Percentiles rank a stretch among this genome's conserved stretches.
phyloP scores from a whole-genome alignment of 2,329 filamentous ascomycete genomes.

The Didymella arachidicola region DNA sequence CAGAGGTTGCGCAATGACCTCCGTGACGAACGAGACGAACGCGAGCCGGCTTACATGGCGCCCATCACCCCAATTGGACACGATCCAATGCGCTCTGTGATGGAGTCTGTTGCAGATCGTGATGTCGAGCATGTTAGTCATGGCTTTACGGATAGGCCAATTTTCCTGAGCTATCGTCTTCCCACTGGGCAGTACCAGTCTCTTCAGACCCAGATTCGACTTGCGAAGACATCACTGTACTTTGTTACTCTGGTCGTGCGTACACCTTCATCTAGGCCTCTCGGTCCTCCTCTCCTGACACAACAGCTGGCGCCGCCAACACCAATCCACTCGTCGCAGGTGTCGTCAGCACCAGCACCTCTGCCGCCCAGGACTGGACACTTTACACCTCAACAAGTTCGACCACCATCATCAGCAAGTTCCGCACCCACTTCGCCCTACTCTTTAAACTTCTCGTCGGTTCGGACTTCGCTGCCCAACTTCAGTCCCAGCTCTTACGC shows the following conservation, averaged over 20 bases:
- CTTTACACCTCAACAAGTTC: constrained; percentile 38
- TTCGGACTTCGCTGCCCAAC: constrained; percentile 46
- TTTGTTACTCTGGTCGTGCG: constrained; percentile 55
- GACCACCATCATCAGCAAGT: constrained; percentile 43
- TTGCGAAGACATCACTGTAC: constrained; percentile 56
- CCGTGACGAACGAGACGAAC: constrained; percentile 56
- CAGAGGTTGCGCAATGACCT: constrained; percentile 55
- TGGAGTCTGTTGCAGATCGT: constrained; percentile 51
- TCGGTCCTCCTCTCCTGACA: constrained; percentile 43
- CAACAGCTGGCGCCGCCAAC: constrained; percentile 47
- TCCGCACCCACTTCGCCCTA: constrained; percentile 48
- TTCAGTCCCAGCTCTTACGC: constrained; percentile 47
- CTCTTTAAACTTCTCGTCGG: constrained; percentile 43
- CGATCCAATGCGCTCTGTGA: constrained; percentile 52
- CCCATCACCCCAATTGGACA: constrained; percentile 56
- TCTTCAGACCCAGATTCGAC: constrained; percentile 45
- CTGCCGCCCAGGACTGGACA: constrained; percentile 32
- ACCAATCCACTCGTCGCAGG: constrained; percentile 34
- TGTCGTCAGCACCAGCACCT: constrained; percentile 39
- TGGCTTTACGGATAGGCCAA: constrained; percentile 53
- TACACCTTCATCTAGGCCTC: constrained; percentile 33
- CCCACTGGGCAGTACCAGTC: constrained; percentile 44
- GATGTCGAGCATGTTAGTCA: constrained; percentile 56
- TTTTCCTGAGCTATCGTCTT: constrained; percentile 52
- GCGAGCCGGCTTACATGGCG: constrained; percentile 60